Conservation (phyloP, 2,329 filamentous ascomycete genomes). For the Cladophialophora chaetospira region DNA sequence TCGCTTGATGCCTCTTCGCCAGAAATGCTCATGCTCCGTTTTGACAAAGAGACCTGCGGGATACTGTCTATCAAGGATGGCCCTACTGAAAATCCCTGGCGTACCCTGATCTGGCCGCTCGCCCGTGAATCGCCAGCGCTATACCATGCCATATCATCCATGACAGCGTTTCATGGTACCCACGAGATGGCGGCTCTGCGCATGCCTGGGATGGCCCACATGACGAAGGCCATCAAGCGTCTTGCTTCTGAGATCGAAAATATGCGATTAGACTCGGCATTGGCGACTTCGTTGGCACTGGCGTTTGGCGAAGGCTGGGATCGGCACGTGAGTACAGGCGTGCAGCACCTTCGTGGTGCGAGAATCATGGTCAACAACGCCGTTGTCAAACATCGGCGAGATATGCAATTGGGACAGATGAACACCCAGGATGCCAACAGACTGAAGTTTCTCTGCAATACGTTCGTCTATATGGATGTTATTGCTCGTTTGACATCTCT, state of each 20-base stretch:
- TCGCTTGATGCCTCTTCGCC: slow-evolving; percentile 55
- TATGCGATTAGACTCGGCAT: slow-evolving; percentile 59
- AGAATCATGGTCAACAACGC: slow-evolving; percentile 64
- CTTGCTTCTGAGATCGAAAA: slow-evolving; percentile 62
- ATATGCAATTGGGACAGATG: slow-evolving; percentile 27
- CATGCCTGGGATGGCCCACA: slow-evolving; percentile 67
- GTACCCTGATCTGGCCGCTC: slow-evolving; percentile 69
- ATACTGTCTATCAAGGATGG: slow-evolving; percentile 73
- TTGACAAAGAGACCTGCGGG: slow-evolving; percentile 67
- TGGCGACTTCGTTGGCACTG: slow-evolving; percentile 69
- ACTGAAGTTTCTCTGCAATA: slow-evolving; percentile 69
- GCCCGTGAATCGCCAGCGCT: slow-evolving; percentile 65
- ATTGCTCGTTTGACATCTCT: slow-evolving; percentile 67
- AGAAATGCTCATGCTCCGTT: slow-evolving; percentile 64
- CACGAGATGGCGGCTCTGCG: slow-evolving; percentile 57
- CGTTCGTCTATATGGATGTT: slow-evolving; percentile 74
- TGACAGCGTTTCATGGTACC: slow-evolving; percentile 65
- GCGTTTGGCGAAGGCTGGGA: slow-evolving; percentile 74
- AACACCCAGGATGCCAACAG: slow-evolving; percentile 44
- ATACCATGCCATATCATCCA: slow-evolving; percentile 67
- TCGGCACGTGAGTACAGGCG: slow-evolving; percentile 67
- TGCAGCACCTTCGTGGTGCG: slow-evolving; percentile 69
- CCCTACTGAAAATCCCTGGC: slow-evolving; percentile 69
- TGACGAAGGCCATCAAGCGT: slow-evolving; percentile 63
- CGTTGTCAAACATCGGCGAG: slow-evolving; percentile 50